Evolutionary conservation across 148 eudicot genomes (phyloP), one percentile per base, ranked within the genome.

Genomic region (Spergularia bocconei): DNA sequence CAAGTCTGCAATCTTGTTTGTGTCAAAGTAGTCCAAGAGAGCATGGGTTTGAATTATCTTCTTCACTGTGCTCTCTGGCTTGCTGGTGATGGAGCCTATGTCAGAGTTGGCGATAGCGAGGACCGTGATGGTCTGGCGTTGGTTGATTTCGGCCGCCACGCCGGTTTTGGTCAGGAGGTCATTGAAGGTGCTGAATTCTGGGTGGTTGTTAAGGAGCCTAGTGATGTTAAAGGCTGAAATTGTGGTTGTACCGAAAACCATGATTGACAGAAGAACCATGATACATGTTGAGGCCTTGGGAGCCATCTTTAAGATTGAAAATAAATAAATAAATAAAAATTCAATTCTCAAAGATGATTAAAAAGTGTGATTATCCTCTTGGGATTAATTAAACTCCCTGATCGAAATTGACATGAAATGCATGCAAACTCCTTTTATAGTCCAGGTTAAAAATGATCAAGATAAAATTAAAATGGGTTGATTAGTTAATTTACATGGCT

Each of bases 11-110:
- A 87, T 20, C 33, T 80, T 85, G 15, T 14, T 67, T 11, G 7
- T 15, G 53, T 87, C 90, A 63, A 48, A 87, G 77, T 84, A 87
- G 63, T 82, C 83, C 2, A 87, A 78, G 47, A 85, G 44, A 0
- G 81, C 74, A 50, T 87, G 90, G 69, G 81, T 77, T 48, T 78
- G 73, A 11, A 87, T 69, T 29, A 87, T 75, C 64, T 59, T 61
- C 39, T 25, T 70, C 4, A 77, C 21, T 2, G 75, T 16, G 6
- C 44, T 51, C 5, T 16, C 11, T 9, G 86, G 70, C 23, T 65
- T 53, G 11, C 76, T 48, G 3, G 67, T 8, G 15, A 87, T 14
- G 33, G 68, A 38, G 0, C 73, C 80, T 16, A 77, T 55, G 5
- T 60, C 77, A 0, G 77, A 72, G 62, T 87, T 79, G 52, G 56